A percentile compares a stretch with the other conserved stretches of the same genome.
Evolutionary conservation across 2,329 filamentous ascomycete species (phyloP).

Genomic region (Exophiala phaeomuriformis): DNA sequence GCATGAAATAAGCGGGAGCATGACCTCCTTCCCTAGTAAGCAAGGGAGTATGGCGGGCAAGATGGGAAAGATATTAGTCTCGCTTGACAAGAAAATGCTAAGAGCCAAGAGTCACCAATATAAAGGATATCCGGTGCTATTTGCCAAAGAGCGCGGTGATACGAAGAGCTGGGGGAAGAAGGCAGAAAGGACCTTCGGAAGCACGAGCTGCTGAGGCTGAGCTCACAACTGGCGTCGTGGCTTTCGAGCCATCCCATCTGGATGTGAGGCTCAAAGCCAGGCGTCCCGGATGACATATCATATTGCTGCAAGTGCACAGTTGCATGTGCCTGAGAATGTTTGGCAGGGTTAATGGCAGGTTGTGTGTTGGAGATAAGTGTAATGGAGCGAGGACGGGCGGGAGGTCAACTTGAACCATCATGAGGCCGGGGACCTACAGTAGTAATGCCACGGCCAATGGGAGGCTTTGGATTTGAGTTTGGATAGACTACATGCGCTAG

Average conservation of each 20-base stretch:
- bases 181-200: not conserved
- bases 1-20: constrained; percentile 10
- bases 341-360: not conserved
- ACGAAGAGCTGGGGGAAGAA: not conserved
- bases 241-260: not conserved
- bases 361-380: not conserved
- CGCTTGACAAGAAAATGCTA: constrained; percentile 13
- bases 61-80: constrained; percentile 26
- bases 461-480: not conserved
- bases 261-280: not conserved
- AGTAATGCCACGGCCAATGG: not conserved
- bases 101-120: not conserved
- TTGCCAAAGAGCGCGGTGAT: not conserved
- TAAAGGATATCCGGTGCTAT: not conserved
- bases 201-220: not conserved
- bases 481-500: not conserved
- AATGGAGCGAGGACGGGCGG: not conserved
- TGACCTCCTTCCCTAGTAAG: constrained; percentile 1
- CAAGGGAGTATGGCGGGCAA: not conserved
- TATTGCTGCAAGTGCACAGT: not conserved
- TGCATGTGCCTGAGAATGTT: not conserved
- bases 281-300: not conserved
- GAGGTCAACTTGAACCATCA: not conserved
- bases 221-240: not conserved
- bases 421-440: not conserved